A percentile compares a stretch with the other conserved stretches of the same genome.
phyloP scores from a whole-genome alignment of 1,284 basidiomycete species.

The Papiliotrema nemorosa region DNA sequence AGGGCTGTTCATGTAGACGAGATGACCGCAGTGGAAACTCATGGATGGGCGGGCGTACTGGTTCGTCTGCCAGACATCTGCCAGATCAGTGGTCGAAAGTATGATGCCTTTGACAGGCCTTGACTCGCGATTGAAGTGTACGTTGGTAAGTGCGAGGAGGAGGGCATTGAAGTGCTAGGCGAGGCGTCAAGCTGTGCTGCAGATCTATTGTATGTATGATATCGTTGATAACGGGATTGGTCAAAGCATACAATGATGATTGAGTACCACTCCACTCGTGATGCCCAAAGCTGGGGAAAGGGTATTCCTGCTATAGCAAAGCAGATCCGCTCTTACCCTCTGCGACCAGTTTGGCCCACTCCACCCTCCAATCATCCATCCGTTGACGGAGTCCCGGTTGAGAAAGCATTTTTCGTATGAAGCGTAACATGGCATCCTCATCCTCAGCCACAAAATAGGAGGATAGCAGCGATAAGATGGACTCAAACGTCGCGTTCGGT shows the following conservation, averaged over 20 bases:
- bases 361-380: conserved; percentile 55
- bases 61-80: too few relatives aligned
- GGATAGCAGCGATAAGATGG: conserved; percentile 77
- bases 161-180: too few relatives aligned
- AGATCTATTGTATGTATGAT: not conserved
- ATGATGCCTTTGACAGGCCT: too few relatives aligned
- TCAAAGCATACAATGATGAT: too few relatives aligned
- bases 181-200: too few relatives aligned
- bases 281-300: not conserved
- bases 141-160: too few relatives aligned
- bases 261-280: not conserved
- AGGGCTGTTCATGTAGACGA: too few relatives aligned
- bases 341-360: conserved; percentile 35
- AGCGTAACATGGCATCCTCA: conserved; percentile 72
- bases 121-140: too few relatives aligned
- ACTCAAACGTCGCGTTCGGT: conserved; percentile 75
- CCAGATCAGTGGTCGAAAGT: too few relatives aligned
- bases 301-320: conserved; percentile 25
- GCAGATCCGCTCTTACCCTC: conserved; percentile 29
- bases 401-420: conserved; percentile 70
- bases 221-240: not conserved
- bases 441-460: conserved; percentile 89
- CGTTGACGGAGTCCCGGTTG: conserved; percentile 66
- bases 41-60: too few relatives aligned
- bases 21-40: too few relatives aligned